A percentile compares a stretch with the other conserved stretches of the same genome.
phyloP scores from a whole-genome alignment of 208 protist species.

The Acanthamoeba healyi region DNA sequence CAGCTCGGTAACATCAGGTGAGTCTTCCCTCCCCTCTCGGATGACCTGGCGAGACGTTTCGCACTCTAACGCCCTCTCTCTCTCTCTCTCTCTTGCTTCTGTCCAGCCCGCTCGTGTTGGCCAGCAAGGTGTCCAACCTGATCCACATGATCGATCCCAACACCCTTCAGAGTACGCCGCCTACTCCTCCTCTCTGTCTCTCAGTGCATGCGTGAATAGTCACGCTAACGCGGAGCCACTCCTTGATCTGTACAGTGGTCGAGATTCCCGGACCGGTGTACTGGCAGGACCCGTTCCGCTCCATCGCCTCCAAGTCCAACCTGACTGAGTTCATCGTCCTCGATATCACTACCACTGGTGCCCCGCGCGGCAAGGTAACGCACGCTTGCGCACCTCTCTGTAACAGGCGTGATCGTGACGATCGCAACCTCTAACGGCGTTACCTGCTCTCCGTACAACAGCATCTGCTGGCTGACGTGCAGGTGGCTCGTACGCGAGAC shows the following conservation, averaged over 20 bases:
- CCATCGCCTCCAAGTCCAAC: slow-evolving; percentile 92
- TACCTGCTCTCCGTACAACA: no score
- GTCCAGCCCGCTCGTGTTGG: slow-evolving; percentile 94
- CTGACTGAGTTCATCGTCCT: slow-evolving; percentile 97
- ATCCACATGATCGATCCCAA: slow-evolving; percentile 97
- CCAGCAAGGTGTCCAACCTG: slow-evolving; percentile 95
- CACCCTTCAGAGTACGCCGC: slow-evolving; percentile 92
- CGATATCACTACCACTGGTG: slow-evolving; percentile 91
- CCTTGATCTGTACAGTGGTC: slow-evolving; percentile 82
- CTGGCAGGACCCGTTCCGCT: slow-evolving; percentile 96
- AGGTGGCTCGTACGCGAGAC: slow-evolving; percentile 96
- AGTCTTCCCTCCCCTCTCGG: not conserved
- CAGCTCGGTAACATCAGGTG: slow-evolving; percentile 85
- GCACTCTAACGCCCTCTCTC: slow-evolving; percentile 37
- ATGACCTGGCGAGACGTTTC: not conserved
- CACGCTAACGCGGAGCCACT: no score
- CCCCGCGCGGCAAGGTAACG: slow-evolving; percentile 74
- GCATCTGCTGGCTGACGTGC: slow-evolving; percentile 94
- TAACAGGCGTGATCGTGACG: not conserved
- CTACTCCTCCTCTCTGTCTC: not conserved
- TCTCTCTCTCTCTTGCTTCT: not conserved
- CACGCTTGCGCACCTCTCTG: slow-evolving; percentile 66
- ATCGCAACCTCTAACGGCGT: no score
- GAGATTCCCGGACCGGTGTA: slow-evolving; percentile 95
- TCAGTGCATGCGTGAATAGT: not conserved